Conservation (phyloP, 2,329 filamentous ascomycete species). For the Orbilia blumenaviensis region DNA sequence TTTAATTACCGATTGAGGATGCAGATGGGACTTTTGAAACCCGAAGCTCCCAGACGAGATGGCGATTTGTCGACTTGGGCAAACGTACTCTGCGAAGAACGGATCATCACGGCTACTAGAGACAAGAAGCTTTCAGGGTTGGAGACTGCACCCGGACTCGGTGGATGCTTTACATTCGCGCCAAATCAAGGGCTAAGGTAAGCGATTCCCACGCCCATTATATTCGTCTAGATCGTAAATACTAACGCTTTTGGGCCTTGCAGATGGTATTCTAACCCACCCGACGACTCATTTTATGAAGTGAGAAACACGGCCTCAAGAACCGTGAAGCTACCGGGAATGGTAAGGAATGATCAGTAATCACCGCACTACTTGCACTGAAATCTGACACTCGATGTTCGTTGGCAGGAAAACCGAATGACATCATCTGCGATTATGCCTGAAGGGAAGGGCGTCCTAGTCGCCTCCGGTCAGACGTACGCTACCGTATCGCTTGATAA, state of each 20-base stretch:
- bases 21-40: constrained; percentile 47
- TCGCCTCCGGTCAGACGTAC: constrained; percentile 41
- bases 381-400: neutral
- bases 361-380: neutral
- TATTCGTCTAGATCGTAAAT: neutral
- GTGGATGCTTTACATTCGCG: constrained; percentile 45
- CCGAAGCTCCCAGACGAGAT: constrained; percentile 34
- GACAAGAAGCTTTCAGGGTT: constrained; percentile 48
- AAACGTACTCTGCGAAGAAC: constrained; percentile 31
- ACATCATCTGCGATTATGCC: constrained; percentile 51
- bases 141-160: constrained; percentile 37
- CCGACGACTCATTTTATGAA: constrained; percentile 50
- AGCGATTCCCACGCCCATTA: neutral
- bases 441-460: constrained; percentile 42
- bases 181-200: constrained; percentile 47
- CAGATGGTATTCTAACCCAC: constrained; percentile 46
- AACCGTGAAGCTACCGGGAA: constrained; percentile 33
- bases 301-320: constrained; percentile 46
- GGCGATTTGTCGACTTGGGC: constrained; percentile 43
- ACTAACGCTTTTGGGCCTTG: neutral
- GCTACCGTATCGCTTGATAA: constrained; percentile 42
- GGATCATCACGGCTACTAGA: constrained; percentile 28
- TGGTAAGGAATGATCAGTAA: constrained; percentile 21
- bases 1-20: constrained; percentile 50
- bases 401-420: constrained; percentile 44